These are phyloP conservation scores for Tremellales sp. DNA, from an alignment of 1,284 basidiomycete species.

Conservation along the genomic window DNA sequence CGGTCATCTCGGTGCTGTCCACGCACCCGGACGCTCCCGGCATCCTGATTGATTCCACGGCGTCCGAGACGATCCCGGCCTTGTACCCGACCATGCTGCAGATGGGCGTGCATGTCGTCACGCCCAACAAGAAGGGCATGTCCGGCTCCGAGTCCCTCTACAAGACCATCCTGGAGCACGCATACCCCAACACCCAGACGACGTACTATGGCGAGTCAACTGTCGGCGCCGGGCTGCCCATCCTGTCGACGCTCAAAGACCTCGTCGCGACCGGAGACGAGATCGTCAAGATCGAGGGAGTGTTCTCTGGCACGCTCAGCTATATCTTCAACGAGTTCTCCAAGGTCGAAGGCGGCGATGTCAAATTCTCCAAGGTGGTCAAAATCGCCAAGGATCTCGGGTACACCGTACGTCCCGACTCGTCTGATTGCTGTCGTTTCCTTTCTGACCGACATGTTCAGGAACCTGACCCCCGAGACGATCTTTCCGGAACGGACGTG, in stretches of 20 bases:
- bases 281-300: conserved; percentile 56
- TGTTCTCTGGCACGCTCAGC: conserved; percentile 85
- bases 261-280: conserved; percentile 88
- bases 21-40: conserved; percentile 56
- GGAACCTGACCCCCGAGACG: conserved; percentile 97
- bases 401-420: conserved; percentile 77
- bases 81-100: conserved; percentile 79
- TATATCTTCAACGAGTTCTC: conserved; percentile 99
- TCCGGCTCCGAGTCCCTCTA: conserved; percentile 73
- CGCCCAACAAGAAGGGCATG: conserved; percentile 97
- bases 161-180: conserved; percentile 60
- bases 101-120: conserved; percentile 81
- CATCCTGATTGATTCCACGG: conserved; percentile 91
- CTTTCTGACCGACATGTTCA: conserved; percentile 40
- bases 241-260: conserved; percentile 88
- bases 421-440: neutral
- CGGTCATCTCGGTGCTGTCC: conserved; percentile 47
- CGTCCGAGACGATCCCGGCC: conserved; percentile 74
- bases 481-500: conserved; percentile 93
- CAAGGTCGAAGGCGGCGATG: conserved; percentile 42
- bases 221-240: conserved; percentile 91
- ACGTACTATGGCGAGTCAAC: conserved; percentile 86
- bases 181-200: conserved; percentile 54
- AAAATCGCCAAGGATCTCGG: conserved; percentile 84
- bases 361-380: conserved; percentile 82